Evolutionary conservation across 2,329 filamentous ascomycete genomes (phyloP).

Genomic region (Sporothrix schenckii): DNA sequence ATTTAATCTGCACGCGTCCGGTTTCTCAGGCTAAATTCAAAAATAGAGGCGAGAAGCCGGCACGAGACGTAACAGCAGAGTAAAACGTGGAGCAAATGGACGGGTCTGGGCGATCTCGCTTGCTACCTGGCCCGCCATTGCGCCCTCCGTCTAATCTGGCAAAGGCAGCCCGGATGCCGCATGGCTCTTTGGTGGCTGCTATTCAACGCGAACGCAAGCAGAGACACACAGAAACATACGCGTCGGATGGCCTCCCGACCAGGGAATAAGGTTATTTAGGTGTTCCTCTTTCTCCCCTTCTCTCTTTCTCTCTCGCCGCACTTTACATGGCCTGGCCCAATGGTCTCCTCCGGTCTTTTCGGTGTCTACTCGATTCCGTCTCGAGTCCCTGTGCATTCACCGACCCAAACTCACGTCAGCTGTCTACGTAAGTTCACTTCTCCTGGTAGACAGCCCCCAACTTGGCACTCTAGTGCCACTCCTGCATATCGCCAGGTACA

Average conservation of each 20-base stretch:
- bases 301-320: background rate
- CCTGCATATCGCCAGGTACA: background rate
- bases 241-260: conserved; percentile 15
- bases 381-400: background rate
- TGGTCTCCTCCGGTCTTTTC: background rate
- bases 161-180: conserved; percentile 6
- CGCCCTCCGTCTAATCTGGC: background rate
- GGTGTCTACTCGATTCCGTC: background rate
- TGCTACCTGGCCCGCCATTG: background rate
- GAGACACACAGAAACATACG: background rate
- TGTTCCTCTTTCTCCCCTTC: background rate
- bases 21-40: conserved; percentile 1
- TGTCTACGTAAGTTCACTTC: background rate
- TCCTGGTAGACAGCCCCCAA: background rate
- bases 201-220: background rate
- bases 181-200: background rate
- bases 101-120: conserved; percentile 4
- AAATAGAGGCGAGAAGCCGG: background rate
- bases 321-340: background rate
- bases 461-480: background rate
- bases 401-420: background rate
- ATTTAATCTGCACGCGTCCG: conserved; percentile 3
- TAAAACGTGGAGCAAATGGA: background rate
- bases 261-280: conserved; percentile 6
- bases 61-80: background rate